Evolutionary conservation across 2,329 filamentous ascomycete genomes (phyloP), one percentile per base, ranked within the genome.

Genomic region (Herpomyces periplanetae): DNA sequence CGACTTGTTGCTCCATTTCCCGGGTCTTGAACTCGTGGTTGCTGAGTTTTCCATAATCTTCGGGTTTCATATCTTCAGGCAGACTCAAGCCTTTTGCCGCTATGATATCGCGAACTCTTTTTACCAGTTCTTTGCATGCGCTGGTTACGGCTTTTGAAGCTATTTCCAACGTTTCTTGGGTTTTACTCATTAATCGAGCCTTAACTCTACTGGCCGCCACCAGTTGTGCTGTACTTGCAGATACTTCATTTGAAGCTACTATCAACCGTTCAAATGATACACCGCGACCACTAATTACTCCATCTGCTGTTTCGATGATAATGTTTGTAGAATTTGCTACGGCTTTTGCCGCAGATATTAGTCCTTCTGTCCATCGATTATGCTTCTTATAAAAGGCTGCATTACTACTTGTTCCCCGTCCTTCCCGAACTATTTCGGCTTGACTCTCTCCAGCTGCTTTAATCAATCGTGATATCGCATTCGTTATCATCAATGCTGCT

Each of bases 331-430:
- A 84, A 2, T 53, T 52, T 3, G 80, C 80, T 8, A 96, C 80
- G 1, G 80, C 80, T 43, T 96, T 96, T 27, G 80, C 75, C 1
- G 80, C 80, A 14, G 69, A 87, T 34, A 96, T 88, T 24, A 96
- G 56, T 18, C 80, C 80, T 34, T 96, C 80, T 0, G 80, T 96
- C 80, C 80, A 96, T 20, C 80, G 57, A 43, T 91, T 96, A 51
- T 96, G 88, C 48, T 91, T 91, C 52, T 91, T 91, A 58, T 96
- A 96, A 40, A 96, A 96, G 10, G 73, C 71, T 2, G 73, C 84
- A 22, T 61, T 55, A 17, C 69, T 84, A 5, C 66, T 68, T 11
- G 61, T 64, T 13, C 80, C 80, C 9, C 66, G 61, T 4, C 80
- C 80, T 26, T 85, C 69, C 27, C 71, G 61, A 16, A 96, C 80